These are phyloP conservation scores for Rubia balearica DNA, from an alignment of 305 asterid species.

Conservation along the genomic window DNA sequence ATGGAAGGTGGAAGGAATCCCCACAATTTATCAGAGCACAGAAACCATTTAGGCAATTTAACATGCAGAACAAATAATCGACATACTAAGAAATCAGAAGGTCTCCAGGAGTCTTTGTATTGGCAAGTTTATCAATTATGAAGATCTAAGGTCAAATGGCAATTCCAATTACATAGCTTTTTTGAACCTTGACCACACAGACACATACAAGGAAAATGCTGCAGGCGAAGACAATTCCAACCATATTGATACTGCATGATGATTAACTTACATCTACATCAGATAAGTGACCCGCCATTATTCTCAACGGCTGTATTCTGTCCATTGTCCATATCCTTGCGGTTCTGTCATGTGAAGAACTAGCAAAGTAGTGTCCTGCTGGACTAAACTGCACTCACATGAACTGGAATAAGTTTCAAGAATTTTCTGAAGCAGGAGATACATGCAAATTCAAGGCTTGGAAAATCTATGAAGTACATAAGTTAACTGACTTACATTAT, in stretches of 20 bases:
- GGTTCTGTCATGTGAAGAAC: conserved; percentile 94
- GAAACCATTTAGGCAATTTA: not conserved
- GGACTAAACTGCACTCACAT: conserved; percentile 81
- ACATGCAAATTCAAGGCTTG: not conserved
- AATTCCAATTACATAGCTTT: not conserved
- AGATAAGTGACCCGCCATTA: conserved; percentile 96
- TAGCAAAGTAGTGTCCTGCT: conserved; percentile 90
- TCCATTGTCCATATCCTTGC: conserved; percentile 96
- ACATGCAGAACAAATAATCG: not conserved
- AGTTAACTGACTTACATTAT: not conserved
- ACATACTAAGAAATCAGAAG: not conserved
- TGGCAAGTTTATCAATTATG: not conserved
- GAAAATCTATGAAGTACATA: not conserved
- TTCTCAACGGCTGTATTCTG: conserved; percentile 81
- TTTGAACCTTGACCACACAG: not conserved
- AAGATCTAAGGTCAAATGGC: not conserved
- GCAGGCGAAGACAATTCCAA: not conserved
- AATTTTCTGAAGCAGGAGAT: not conserved
- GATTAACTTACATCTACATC: conserved; percentile 86
- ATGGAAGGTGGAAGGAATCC: not conserved
- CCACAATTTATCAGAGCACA: not conserved
- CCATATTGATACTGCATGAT: not conserved
- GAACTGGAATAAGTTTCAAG: not conserved
- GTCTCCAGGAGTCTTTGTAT: not conserved
- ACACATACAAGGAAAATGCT: conserved; percentile 4